phyloP scores from a whole-genome alignment of 2,329 filamentous ascomycete species.

The Grosmannia huntii region DNA sequence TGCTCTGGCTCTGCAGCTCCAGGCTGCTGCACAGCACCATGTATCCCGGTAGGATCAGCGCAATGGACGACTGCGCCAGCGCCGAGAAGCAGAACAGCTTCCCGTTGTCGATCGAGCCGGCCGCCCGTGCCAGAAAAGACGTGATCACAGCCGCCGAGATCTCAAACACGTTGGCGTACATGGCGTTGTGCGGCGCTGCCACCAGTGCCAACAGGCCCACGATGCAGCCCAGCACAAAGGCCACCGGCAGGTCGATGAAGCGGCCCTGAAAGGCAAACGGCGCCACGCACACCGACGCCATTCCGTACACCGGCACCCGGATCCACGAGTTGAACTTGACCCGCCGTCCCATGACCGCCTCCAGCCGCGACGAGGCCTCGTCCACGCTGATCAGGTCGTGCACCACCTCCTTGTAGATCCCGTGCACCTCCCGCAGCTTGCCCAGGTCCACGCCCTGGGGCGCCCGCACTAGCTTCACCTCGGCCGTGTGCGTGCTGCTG shows the following conservation, averaged over 20 bases:
- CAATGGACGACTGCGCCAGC: slow-evolving; percentile 60
- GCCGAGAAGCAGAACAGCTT: slow-evolving; percentile 58
- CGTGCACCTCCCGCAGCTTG: slow-evolving; percentile 59
- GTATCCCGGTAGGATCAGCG: slow-evolving; percentile 60
- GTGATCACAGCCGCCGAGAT: slow-evolving; percentile 44
- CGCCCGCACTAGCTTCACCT: slow-evolving; percentile 61
- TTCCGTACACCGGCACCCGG: slow-evolving; percentile 55
- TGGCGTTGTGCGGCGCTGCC: slow-evolving; percentile 54
- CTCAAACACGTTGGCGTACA: slow-evolving; percentile 41
- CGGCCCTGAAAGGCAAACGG: slow-evolving; percentile 71
- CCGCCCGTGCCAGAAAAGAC: slow-evolving; percentile 55
- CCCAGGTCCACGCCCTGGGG: slow-evolving; percentile 60
- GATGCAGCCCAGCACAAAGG: slow-evolving; percentile 62
- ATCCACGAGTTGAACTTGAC: slow-evolving; percentile 37
- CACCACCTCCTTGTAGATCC: slow-evolving; percentile 72
- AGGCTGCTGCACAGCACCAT: slow-evolving; percentile 47
- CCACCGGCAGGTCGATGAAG: slow-evolving; percentile 64
- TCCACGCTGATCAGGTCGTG: slow-evolving; percentile 64
- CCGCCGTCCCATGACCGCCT: slow-evolving; percentile 36
- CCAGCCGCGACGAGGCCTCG: slow-evolving; percentile 50
- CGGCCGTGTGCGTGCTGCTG: slow-evolving; percentile 57
- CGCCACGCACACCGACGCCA: slow-evolving; percentile 63
- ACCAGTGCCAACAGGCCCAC: slow-evolving; percentile 65
- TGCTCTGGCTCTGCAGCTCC: slow-evolving; percentile 55
- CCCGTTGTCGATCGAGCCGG: slow-evolving; percentile 49